These are phyloP conservation scores for Atractiella rhizophila DNA, from an alignment of 768 basidiomycete genomes.

Conservation along the genomic window DNA sequence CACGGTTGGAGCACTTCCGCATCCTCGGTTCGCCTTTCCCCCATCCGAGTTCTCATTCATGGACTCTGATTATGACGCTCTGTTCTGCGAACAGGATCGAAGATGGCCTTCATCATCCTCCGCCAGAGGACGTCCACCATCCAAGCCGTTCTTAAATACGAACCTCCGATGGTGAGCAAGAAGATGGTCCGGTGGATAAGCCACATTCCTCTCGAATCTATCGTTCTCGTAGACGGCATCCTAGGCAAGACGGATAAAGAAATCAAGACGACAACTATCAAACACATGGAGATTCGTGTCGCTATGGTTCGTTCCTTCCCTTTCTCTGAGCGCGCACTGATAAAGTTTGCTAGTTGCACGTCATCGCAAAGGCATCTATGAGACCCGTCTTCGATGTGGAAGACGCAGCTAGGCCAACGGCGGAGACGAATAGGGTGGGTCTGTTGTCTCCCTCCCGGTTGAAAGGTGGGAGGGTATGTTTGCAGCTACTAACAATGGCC, in stretches of 20 bases:
- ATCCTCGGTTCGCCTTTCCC: conserved; percentile 28
- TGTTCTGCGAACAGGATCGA: conserved; percentile 26
- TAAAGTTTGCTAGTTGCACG: too few relatives aligned
- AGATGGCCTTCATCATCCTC: conserved; percentile 75
- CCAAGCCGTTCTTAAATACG: conserved; percentile 49
- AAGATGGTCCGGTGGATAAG: conserved; percentile 88
- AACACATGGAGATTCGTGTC: conserved; percentile 62
- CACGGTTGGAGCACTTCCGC: conserved; percentile 69
- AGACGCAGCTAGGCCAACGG: too few relatives aligned
- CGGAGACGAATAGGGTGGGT: too few relatives aligned
- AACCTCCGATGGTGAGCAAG: conserved; percentile 54
- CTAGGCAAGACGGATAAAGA: conserved; percentile 41
- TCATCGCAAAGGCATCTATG: too few relatives aligned
- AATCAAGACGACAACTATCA: conserved; percentile 67
- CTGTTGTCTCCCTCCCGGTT: too few relatives aligned
- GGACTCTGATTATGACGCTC: not conserved
- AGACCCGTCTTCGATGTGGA: too few relatives aligned
- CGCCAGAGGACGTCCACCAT: conserved; percentile 64
- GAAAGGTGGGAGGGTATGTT: too few relatives aligned
- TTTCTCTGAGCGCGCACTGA: not conserved
- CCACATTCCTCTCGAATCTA: conserved; percentile 52
- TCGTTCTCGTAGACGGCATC: conserved; percentile 61
- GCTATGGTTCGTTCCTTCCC: conserved; percentile 32
- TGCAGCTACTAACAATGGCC: too few relatives aligned
- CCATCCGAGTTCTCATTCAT: not conserved